phyloP scores from a whole-genome alignment of 768 basidiomycete genomes.

The Ramaria sp. region DNA sequence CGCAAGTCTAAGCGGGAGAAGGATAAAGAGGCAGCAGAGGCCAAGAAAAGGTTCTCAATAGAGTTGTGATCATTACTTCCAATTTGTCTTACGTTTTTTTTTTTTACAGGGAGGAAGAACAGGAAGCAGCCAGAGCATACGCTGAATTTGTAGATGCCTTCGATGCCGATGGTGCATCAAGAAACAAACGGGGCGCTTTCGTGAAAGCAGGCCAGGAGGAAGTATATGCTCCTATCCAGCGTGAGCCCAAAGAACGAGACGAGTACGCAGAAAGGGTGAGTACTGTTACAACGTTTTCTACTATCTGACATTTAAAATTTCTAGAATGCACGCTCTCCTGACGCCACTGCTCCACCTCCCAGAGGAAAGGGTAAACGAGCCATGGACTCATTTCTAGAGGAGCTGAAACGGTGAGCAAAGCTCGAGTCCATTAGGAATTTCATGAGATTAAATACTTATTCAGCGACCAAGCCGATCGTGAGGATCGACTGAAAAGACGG shows the following conservation, averaged over 20 bases:
- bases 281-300: background rate
- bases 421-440: background rate
- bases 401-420: slow-evolving; percentile 72
- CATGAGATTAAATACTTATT: slow-evolving; percentile 7
- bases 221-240: slow-evolving; percentile 29
- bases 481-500: slow-evolving; percentile 70
- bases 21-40: slow-evolving; percentile 87
- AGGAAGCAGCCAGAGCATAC: slow-evolving; percentile 65
- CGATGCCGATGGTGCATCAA: slow-evolving; percentile 53
- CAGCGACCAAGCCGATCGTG: slow-evolving; percentile 89
- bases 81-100: background rate
- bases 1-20: slow-evolving; percentile 87
- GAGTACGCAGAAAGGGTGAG: slow-evolving; percentile 24
- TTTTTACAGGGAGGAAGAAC: slow-evolving; percentile 52
- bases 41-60: slow-evolving; percentile 49
- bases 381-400: slow-evolving; percentile 93
- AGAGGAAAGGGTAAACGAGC: slow-evolving; percentile 90
- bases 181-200: slow-evolving; percentile 45
- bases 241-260: slow-evolving; percentile 18
- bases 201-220: slow-evolving; percentile 44
- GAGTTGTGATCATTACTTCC: slow-evolving; percentile 16
- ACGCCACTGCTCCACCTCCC: slow-evolving; percentile 27
- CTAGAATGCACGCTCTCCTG: slow-evolving; percentile 48
- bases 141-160: slow-evolving; percentile 81
- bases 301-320: background rate